Base-by-base conservation (phyloP, 306 rosid species). In the Datisca glomerata region DNA sequence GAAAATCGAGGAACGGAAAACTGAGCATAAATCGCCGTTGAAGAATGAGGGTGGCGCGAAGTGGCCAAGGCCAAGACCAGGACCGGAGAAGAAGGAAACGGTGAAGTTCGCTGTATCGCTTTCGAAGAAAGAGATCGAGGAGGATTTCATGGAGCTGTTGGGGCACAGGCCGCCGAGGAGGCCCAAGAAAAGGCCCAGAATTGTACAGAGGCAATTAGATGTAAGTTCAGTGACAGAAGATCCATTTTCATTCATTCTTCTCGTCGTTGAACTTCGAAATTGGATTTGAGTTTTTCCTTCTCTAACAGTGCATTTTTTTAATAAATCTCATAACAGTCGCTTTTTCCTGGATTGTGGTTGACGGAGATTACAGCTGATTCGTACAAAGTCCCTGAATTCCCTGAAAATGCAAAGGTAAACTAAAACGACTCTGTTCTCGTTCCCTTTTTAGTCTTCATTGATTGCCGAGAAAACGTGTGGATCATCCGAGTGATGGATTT, bases 281-380 rank as follows among this genome's bases (percentile, higher is more conserved):
- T n/a, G n/a, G n/a, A n/a, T n/a, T n/a, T n/a, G n/a, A n/a, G n/a
- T n/a, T n/a, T n/a, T n/a, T n/a, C n/a, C n/a, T n/a, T n/a, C n/a
- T n/a, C n/a, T n/a, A n/a, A n/a, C n/a, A n/a, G n/a, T n/a, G n/a
- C n/a, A n/a, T n/a, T n/a, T n/a, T n/a, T n/a, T n/a, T n/a, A n/a
- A n/a, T n/a, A n/a, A n/a, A n/a, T 50, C 27, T n/a, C 27, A 43
- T 21, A 44, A 43, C 69, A 89, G 93, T 8, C 62, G 6, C 31
- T 80, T 41, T 80, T 68, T 38, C 97, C 95, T 43, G 93, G 95
- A 16, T 18, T 54, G 69, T 79, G 80, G 80, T 42, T 89, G 51
- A 48, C 76, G 36, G 91, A 84, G 65, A 48, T 89, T 42, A 57
- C 86, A 8, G 64, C 76, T 18, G 93, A 80, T 65, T 37, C 59